Percentiles rank a stretch among this genome's conserved stretches.
phyloP scores from a whole-genome alignment of 108 stramenopile genomes.

The Poteriospumella lacustris region DNA sequence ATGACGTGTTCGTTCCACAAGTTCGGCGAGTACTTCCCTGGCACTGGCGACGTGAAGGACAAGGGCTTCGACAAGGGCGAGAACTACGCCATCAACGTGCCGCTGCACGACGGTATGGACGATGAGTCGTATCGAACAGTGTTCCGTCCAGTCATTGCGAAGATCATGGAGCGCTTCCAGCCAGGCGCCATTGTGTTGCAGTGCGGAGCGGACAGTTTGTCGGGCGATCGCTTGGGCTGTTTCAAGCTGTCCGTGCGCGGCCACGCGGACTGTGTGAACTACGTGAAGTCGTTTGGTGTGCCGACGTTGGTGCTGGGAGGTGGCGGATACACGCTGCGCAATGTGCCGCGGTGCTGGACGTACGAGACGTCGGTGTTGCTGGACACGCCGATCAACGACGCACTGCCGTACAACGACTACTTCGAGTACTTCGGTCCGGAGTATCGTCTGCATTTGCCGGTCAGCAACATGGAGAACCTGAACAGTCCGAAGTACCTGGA shows the following conservation, averaged over 20 bases:
- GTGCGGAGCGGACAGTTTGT: constrained; percentile 28
- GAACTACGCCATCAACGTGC: constrained; percentile 97
- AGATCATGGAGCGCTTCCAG: constrained; percentile 48
- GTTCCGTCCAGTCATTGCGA: constrained; percentile 22
- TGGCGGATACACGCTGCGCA: constrained; percentile 96
- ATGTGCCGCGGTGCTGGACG: constrained; percentile 97
- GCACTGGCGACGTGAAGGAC: constrained; percentile 57
- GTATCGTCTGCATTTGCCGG: constrained; percentile 87
- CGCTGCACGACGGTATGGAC: constrained; percentile 60
- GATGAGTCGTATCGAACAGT: constrained; percentile 40
- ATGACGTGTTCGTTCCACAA: constrained; percentile 98
- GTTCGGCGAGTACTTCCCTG: constrained; percentile 92
- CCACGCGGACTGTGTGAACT: constrained; percentile 53
- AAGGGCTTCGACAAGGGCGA: constrained; percentile 73
- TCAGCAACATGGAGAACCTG: constrained; percentile 93
- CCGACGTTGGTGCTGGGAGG: constrained; percentile 94
- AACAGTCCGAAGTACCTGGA: constrained; percentile 82
- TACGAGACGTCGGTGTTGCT: constrained; percentile 90
- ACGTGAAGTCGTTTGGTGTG: constrained; percentile 73
- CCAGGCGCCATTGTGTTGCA: constrained; percentile 20
- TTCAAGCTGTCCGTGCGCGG: constrained; percentile 32
- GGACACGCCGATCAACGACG: constrained; percentile 70
- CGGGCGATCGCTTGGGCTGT: constrained; percentile 24
- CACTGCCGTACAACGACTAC: constrained; percentile 94
- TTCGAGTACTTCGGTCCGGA: constrained; percentile 98